phyloP scores from a whole-genome alignment of 2,329 filamentous ascomycete genomes.

The Bipolaris cookei region DNA sequence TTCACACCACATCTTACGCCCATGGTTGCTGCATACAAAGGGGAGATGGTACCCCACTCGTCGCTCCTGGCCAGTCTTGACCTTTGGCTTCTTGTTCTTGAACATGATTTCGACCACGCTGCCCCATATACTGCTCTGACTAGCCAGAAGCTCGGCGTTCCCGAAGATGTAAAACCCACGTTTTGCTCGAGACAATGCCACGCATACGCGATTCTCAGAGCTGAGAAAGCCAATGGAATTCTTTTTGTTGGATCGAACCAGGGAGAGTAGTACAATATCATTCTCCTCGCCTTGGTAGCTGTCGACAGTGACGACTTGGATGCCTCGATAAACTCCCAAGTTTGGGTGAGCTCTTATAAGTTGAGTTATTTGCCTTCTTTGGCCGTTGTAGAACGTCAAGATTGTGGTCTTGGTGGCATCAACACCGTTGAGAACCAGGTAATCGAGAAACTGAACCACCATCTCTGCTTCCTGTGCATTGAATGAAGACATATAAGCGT shows the following conservation, averaged over 20 bases:
- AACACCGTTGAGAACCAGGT: slow-evolving; percentile 73
- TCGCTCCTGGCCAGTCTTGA: slow-evolving; percentile 27
- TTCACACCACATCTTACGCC: slow-evolving; percentile 58
- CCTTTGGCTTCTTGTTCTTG: slow-evolving; percentile 45
- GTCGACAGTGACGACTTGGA: slow-evolving; percentile 80
- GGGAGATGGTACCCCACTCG: slow-evolving; percentile 63
- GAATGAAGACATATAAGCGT: slow-evolving; percentile 68
- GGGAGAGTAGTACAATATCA: slow-evolving; percentile 77
- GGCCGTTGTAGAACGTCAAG: slow-evolving; percentile 87
- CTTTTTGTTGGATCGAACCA: slow-evolving; percentile 72
- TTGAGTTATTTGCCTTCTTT: slow-evolving; percentile 69
- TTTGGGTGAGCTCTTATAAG: slow-evolving; percentile 54
- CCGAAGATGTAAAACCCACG: slow-evolving; percentile 86
- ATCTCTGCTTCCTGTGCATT: slow-evolving; percentile 78
- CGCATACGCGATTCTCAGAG: slow-evolving; percentile 67
- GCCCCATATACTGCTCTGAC: slow-evolving; percentile 58
- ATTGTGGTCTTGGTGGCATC: slow-evolving; percentile 71
- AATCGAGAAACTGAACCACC: slow-evolving; percentile 73
- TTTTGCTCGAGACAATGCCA: slow-evolving; percentile 72
- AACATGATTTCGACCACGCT: slow-evolving; percentile 58
- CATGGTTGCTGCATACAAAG: slow-evolving; percentile 68
- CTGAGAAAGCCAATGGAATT: slow-evolving; percentile 74
- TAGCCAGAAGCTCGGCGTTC: slow-evolving; percentile 64
- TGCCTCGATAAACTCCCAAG: slow-evolving; percentile 37
- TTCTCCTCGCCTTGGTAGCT: slow-evolving; percentile 90